phyloP scores from a whole-genome alignment of 176 grass and related monocot species.

The Oryza glaberrima region DNA sequence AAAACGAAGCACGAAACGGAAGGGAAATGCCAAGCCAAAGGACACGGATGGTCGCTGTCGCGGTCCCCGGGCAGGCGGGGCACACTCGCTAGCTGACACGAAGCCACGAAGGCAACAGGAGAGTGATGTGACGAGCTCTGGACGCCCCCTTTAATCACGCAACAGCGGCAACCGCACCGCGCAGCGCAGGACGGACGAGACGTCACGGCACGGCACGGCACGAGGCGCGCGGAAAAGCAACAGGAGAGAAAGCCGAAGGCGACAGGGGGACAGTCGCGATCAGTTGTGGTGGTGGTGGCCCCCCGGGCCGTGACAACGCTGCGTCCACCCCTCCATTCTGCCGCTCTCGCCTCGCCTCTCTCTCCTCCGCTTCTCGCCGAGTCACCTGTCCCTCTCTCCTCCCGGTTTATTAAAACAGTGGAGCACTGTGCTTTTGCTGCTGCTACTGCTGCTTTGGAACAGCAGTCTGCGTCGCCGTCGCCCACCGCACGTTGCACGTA shows the following conservation, averaged over 20 bases:
- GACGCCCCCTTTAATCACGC: conserved; percentile 30
- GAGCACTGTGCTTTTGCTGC: neutral
- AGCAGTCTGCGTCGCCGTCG: conserved; percentile 33
- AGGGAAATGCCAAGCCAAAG: too few relatives aligned
- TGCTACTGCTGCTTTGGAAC: conserved; percentile 15
- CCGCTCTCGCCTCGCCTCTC: neutral
- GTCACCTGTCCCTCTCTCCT: neutral
- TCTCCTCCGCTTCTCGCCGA: neutral
- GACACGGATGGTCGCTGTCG: too few relatives aligned
- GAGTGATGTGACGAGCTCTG: neutral
- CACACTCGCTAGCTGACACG: conserved; percentile 6
- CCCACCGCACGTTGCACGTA: conserved; percentile 13
- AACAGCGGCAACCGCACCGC: conserved; percentile 29
- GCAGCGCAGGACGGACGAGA: neutral
- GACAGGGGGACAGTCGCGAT: conserved; percentile 33
- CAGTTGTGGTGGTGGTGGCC: conserved; percentile 46
- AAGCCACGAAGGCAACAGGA: neutral
- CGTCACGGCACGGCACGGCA: neutral
- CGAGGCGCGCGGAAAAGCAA: neutral
- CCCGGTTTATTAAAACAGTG: neutral
- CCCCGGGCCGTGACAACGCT: conserved; percentile 36
- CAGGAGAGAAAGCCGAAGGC: neutral
- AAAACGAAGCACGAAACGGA: too few relatives aligned
- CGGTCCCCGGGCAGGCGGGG: neutral
- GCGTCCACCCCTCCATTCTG: neutral